phyloP scores from a whole-genome alignment of 2,329 filamentous ascomycete genomes.

The Talaromyces sp. region DNA sequence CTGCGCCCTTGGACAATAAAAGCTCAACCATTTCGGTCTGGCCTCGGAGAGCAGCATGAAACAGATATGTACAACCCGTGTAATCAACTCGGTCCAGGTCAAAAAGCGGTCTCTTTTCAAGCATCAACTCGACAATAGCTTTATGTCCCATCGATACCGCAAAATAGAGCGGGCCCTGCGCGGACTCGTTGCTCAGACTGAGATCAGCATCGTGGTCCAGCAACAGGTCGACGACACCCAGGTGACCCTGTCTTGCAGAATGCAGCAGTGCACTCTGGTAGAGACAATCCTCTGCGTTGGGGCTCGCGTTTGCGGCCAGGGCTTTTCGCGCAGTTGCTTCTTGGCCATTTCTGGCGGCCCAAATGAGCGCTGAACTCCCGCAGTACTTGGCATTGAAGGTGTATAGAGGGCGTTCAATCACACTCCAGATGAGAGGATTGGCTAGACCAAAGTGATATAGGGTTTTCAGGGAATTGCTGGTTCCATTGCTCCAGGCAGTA shows the following conservation, averaged over 20 bases:
- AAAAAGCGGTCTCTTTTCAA: not conserved
- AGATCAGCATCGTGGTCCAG: constrained; percentile 1
- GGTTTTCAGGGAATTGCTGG: not conserved
- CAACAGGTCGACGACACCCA: not conserved
- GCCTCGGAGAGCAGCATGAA: not conserved
- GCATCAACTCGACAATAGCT: not conserved
- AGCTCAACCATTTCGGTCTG: not conserved
- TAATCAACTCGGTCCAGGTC: not conserved
- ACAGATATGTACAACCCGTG: not conserved
- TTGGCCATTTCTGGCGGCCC: not conserved
- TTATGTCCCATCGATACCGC: not conserved
- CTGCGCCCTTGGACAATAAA: not conserved
- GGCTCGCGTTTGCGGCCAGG: not conserved
- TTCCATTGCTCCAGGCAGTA: not conserved
- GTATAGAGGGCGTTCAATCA: not conserved
- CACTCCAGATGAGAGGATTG: not conserved
- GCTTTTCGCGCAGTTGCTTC: not conserved
- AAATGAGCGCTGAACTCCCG: not conserved
- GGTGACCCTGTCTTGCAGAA: not conserved
- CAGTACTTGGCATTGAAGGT: not conserved
- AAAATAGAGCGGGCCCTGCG: not conserved
- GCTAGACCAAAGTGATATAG: not conserved
- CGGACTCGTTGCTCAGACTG: not conserved
- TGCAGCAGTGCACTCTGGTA: not conserved
- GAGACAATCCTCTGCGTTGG: not conserved